These are phyloP conservation scores for Lolium perenne DNA, from an alignment of 176 grass and related monocot genomes.

Conservation along the genomic window DNA sequence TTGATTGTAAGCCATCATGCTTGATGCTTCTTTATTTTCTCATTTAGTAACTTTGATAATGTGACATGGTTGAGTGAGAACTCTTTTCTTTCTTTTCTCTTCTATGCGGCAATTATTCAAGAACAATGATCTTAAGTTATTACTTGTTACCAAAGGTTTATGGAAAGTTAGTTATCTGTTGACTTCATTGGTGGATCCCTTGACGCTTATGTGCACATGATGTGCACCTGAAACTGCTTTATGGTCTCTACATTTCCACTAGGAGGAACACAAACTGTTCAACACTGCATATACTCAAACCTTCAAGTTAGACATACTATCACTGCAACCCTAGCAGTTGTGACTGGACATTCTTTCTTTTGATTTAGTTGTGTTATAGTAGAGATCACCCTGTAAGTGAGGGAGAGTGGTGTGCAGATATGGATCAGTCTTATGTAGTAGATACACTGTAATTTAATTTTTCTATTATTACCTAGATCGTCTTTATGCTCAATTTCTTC, in stretches of 20 bases:
- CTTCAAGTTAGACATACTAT: background rate
- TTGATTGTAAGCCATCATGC: slow-evolving; percentile 66
- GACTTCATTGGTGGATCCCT: background rate
- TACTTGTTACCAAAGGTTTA: background rate
- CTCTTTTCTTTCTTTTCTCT: background rate
- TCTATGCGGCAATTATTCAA: background rate
- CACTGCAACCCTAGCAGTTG: slow-evolving; percentile 18
- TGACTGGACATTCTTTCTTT: slow-evolving; percentile 15
- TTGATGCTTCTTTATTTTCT: slow-evolving; percentile 22
- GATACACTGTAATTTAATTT: background rate
- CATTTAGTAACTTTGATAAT: background rate
- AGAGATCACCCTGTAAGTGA: background rate
- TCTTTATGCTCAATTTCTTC: background rate
- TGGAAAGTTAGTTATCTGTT: slow-evolving; percentile 18
- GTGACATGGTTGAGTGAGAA: background rate
- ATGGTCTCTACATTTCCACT: background rate
- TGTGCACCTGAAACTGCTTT: background rate
- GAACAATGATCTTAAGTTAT: slow-evolving; percentile 13
- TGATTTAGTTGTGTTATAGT: slow-evolving; percentile 28
- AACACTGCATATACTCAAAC: background rate
- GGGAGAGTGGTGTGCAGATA: background rate
- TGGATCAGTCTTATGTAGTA: background rate
- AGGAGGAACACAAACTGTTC: background rate
- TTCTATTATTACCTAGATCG: slow-evolving; percentile 6
- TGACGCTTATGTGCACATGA: background rate